Conservation (phyloP, 495 filamentous ascomycete species). For the Mycothermus thermophilus region DNA sequence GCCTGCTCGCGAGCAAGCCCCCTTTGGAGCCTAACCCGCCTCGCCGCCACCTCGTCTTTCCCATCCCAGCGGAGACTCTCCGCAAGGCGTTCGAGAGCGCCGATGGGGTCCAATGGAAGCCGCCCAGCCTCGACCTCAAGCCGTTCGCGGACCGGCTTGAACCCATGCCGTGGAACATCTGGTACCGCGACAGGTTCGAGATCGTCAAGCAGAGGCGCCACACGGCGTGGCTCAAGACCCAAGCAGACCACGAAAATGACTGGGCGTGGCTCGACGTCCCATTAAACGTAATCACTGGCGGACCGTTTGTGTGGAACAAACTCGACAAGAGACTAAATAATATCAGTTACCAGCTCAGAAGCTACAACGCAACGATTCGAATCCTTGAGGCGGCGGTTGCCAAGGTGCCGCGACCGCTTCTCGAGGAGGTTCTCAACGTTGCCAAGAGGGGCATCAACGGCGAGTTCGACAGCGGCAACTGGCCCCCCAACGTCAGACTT, state of each 20-base stretch:
- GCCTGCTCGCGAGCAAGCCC: slow-evolving; percentile 9
- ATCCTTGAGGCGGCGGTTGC: background rate
- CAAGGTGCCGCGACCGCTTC: slow-evolving; percentile 4
- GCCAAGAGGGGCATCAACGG: background rate
- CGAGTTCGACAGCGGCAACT: background rate
- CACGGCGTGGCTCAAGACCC: slow-evolving; percentile 1
- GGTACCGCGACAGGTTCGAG: slow-evolving; percentile 1
- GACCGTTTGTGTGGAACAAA: slow-evolving; percentile 9
- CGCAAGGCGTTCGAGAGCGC: background rate
- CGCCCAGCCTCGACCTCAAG: background rate
- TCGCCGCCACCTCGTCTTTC: slow-evolving; percentile 19
- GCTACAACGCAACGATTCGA: slow-evolving; percentile 3
- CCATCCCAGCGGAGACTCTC: slow-evolving; percentile 7
- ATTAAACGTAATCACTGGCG: slow-evolving; percentile 8
- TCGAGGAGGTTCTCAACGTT: background rate
- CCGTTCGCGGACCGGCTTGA: slow-evolving; percentile 9
- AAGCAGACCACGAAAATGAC: background rate
- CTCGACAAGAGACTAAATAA: slow-evolving; percentile 2
- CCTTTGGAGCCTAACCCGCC: slow-evolving; percentile 14
- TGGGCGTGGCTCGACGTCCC: slow-evolving; percentile 5
- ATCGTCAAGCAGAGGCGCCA: background rate
- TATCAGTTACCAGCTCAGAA: slow-evolving; percentile 5
- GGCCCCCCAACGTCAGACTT: background rate
- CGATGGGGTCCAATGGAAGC: slow-evolving; percentile 9
- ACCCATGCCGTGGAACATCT: slow-evolving; percentile 8